Percentiles rank a stretch among this genome's conserved stretches.
Conservation (phyloP, 2,329 filamentous ascomycete genomes). For the Fusarium ambrosium region DNA sequence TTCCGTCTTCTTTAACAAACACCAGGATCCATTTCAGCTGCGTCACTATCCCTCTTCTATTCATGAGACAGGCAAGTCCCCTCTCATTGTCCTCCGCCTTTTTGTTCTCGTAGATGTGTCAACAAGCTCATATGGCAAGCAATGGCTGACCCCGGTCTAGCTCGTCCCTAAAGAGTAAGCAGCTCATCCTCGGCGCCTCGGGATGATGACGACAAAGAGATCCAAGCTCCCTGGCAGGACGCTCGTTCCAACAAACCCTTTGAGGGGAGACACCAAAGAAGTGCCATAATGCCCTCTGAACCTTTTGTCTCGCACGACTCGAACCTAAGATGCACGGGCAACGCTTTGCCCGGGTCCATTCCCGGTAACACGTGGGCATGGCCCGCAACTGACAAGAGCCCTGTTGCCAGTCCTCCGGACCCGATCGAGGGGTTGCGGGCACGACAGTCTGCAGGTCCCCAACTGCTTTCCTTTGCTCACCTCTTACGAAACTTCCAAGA, state of each 20-base stretch:
- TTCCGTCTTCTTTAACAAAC: background rate
- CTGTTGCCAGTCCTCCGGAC: background rate
- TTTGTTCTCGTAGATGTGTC: background rate
- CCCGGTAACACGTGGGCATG: conserved; percentile 6
- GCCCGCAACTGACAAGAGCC: background rate
- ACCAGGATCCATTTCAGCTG: background rate
- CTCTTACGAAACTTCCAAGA: background rate
- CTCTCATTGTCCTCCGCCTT: background rate
- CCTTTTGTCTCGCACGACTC: background rate
- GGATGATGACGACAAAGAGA: conserved; percentile 5
- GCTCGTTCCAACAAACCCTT: background rate
- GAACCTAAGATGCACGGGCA: background rate
- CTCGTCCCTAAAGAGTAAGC: background rate
- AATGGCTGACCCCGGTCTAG: background rate
- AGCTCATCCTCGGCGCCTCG: background rate
- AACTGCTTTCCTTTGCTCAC: background rate
- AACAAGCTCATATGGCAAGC: background rate
- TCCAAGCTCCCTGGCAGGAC: conserved; percentile 7
- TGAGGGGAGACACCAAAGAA: background rate
- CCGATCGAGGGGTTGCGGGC: background rate
- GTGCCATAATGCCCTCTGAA: background rate
- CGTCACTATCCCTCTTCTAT: background rate
- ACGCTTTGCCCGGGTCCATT: background rate
- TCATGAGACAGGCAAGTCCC: background rate
- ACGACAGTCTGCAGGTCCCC: background rate